Percentiles rank a stretch among this genome's conserved stretches.
Conservation (phyloP, 225 moss, liverwort and hornwort genomes). For the Pleurozium schreberi region DNA sequence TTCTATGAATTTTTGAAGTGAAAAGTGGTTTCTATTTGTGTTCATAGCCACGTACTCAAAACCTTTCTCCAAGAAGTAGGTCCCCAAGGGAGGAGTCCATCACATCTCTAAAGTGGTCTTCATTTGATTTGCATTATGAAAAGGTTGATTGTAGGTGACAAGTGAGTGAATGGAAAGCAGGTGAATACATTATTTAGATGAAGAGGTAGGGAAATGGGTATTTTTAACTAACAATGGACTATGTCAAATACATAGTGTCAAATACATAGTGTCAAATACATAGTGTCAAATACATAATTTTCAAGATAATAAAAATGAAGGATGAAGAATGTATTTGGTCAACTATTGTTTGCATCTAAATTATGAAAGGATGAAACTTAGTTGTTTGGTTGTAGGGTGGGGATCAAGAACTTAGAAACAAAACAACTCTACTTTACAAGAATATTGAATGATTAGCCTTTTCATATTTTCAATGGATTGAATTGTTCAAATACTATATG, state of each 20-base stretch:
- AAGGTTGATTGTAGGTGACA: background rate
- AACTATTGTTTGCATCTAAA: background rate
- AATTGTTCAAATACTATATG: too few species aligned
- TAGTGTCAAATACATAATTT: background rate
- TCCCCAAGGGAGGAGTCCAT: too few species aligned
- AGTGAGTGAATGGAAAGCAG: too few species aligned
- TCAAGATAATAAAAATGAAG: background rate
- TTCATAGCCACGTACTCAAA: background rate
- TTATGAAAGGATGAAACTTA: background rate
- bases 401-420: background rate
- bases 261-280: too few species aligned
- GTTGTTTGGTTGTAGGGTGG: background rate
- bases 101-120: background rate
- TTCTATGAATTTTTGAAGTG: background rate
- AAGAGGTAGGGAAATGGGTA: too few species aligned
- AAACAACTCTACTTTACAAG: accelerated
- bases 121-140: background rate
- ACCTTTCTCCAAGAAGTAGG: too few species aligned
- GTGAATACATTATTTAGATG: too few species aligned
- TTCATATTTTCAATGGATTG: too few species aligned
- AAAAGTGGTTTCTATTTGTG: background rate
- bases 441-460: background rate
- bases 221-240: too few species aligned
- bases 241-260: too few species aligned
- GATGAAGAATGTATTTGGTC: background rate